Conservation (phyloP, 116 monocot species). For the Posidonia oceanica region DNA sequence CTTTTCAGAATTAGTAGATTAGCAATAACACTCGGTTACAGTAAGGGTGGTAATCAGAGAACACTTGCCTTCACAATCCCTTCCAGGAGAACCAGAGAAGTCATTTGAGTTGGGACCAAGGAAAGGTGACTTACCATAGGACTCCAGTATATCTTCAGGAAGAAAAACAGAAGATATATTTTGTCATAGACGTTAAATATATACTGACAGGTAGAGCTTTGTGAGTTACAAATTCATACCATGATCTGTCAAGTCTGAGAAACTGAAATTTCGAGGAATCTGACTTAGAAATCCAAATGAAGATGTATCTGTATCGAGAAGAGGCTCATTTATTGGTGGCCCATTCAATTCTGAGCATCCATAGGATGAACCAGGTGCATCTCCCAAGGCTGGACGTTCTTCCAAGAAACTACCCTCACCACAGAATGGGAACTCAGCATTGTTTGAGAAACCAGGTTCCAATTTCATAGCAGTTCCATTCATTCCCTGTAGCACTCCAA, state of each 20-base stretch:
- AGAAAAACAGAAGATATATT: background rate
- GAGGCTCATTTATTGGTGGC: slow-evolving; percentile 36
- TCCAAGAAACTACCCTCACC: slow-evolving; percentile 45
- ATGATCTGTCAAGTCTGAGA: slow-evolving; percentile 87
- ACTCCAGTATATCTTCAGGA: slow-evolving; percentile 57
- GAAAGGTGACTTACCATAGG: slow-evolving; percentile 75
- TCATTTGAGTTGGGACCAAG: slow-evolving; percentile 47
- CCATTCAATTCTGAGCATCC: slow-evolving; percentile 46
- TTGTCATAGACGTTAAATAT: background rate
- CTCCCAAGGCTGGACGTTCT: slow-evolving; percentile 34
- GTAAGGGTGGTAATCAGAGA: background rate
- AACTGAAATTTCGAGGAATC: slow-evolving; percentile 77
- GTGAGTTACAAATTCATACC: slow-evolving; percentile 16
- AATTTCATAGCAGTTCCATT: slow-evolving; percentile 62
- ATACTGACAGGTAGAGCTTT: background rate
- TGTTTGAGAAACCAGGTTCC: slow-evolving; percentile 43
- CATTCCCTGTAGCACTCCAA: slow-evolving; percentile 34
- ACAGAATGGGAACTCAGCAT: slow-evolving; percentile 51
- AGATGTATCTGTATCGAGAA: slow-evolving; percentile 52
- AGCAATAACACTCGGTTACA: background rate
- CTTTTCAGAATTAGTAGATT: background rate
- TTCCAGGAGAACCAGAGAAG: slow-evolving; percentile 36
- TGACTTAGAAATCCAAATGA: slow-evolving; percentile 72
- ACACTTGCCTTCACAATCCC: slow-evolving; percentile 40
- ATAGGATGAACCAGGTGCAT: slow-evolving; percentile 50